phyloP scores from a whole-genome alignment of 306 rosid genomes.

The Sechiopsis laciniata region DNA sequence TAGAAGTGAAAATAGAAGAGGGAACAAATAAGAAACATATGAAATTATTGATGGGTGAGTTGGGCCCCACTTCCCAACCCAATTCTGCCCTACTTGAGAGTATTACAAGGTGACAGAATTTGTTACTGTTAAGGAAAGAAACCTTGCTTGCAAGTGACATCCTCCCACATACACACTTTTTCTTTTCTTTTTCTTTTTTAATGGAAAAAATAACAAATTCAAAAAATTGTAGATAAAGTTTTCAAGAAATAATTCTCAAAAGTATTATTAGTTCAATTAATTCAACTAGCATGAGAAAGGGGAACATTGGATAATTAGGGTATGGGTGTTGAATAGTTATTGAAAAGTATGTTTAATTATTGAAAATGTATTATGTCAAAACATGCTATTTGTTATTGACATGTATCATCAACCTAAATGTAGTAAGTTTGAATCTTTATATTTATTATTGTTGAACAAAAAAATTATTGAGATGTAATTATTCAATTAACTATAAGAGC shows the following conservation, averaged over 20 bases:
- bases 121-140: slow-evolving; percentile 31
- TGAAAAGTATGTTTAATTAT: background rate
- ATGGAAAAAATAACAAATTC: background rate
- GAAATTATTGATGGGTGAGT: slow-evolving; percentile 12
- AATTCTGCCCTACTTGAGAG: slow-evolving; percentile 24
- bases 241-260: slow-evolving; percentile 6
- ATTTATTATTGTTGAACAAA: too few relatives aligned
- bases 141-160: slow-evolving; percentile 29
- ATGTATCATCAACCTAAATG: too few relatives aligned
- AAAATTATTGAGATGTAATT: background rate
- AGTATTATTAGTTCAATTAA: slow-evolving; percentile 5
- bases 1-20: background rate
- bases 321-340: background rate
- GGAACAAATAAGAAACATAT: background rate
- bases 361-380: background rate
- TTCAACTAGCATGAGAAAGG: background rate
- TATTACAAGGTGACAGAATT: slow-evolving; percentile 26
- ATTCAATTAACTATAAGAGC: background rate
- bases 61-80: background rate
- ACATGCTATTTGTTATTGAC: too few relatives aligned
- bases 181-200: too few relatives aligned
- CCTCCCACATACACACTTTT: background rate
- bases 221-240: background rate
- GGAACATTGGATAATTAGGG: background rate
- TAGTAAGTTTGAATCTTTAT: too few relatives aligned